Evolutionary conservation across 148 eudicot genomes (phyloP).

Genomic region (Chenopodium berlandieri): DNA sequence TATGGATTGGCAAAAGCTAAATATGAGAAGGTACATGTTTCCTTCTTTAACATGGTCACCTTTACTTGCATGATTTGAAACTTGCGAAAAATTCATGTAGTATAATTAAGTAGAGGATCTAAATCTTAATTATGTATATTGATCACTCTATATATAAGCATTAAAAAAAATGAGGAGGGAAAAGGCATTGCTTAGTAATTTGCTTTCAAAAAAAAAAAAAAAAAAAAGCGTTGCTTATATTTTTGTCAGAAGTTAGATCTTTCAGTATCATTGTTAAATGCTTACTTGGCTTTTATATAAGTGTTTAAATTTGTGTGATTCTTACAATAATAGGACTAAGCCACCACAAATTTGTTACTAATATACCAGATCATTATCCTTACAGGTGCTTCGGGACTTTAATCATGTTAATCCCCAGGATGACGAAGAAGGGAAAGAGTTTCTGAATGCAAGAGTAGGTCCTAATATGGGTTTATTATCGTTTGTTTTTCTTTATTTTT

Average conservation of each 20-base stretch:
- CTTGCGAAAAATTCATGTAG: too few relatives aligned
- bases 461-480: background rate
- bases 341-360: background rate
- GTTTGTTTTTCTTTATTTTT: background rate
- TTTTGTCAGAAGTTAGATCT: too few relatives aligned
- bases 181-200: background rate
- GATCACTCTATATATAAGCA: background rate
- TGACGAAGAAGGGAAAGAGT: conserved; percentile 93
- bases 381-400: conserved; percentile 94
- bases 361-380: background rate
- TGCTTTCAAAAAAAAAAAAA: too few relatives aligned
- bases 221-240: too few relatives aligned
- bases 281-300: background rate
- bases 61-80: background rate
- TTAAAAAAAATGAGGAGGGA: background rate
- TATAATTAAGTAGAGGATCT: too few relatives aligned
- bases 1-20: conserved; percentile 92
- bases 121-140: too few relatives aligned
- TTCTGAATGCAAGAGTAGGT: conserved; percentile 76
- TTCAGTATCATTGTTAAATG: background rate
- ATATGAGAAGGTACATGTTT: conserved; percentile 75
- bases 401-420: conserved; percentile 96
- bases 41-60: background rate
- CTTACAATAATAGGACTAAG: background rate
- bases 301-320: background rate